Evolutionary conservation across 2,329 filamentous ascomycete genomes (phyloP), one percentile per base, ranked within the genome.

Genomic region (Fonsecaea monophora): DNA sequence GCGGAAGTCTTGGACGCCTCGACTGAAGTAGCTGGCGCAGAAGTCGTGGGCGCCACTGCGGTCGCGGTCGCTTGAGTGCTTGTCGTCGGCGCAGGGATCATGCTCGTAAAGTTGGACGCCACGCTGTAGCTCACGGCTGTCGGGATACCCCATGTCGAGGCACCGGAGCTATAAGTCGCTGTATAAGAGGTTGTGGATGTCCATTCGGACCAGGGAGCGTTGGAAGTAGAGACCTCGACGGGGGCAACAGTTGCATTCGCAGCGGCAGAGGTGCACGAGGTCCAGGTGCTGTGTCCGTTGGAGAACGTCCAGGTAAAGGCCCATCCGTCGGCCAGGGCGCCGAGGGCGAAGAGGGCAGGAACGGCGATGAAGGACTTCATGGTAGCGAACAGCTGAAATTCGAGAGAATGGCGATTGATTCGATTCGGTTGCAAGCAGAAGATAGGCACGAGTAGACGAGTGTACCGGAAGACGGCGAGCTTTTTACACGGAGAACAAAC

Each of bases 311-410:
- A 70, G n/a, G 68, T 70, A 53, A 63, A 70, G 10, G 34, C 60
- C 68, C 68, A 70, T 9, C 62, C 21, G 55, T 30, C 53, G 40
- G 68, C 68, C 32, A 70, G 12, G 38, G 68, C 68, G 42, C 62
- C 57, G 38, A 66, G 65, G 25, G 68, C 68, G 53, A 70, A 66
- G 38, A 70, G 62, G 18, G 65, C 60, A 45, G 66, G 66, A 21
- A 67, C 56, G 42, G 68, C 68, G 62, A 70, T 21, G 68, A 70
- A 68, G 38, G 62, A 50, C 62, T 70, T 70, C 68, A 70, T 70
- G 45, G 54, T 67, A 34, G 3, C n/a, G 32, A 6, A 30, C 21
- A 15, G 18, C 21, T 10, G 40, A 10, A 32, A 34, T 53, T 56
- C 53, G 53, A 25, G 37, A 32, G 35, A 9, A 21, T 10, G 13